These are phyloP conservation scores for Entomortierella lignicola DNA, from an alignment of 192 early-diverging fungal genomes.

Conservation along the genomic window DNA sequence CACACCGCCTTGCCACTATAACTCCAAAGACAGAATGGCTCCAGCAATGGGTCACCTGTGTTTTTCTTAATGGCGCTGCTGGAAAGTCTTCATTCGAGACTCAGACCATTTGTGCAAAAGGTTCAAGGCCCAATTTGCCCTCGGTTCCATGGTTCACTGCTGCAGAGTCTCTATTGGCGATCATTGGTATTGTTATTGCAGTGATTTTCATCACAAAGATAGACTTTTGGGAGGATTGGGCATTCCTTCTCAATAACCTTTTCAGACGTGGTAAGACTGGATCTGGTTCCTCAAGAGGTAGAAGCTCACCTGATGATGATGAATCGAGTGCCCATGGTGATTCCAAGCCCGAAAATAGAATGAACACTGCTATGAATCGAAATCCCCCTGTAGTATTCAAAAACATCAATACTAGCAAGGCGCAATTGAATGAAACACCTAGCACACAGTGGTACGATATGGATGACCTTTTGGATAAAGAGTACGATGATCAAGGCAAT, in stretches of 20 bases:
- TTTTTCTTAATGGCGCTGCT: not conserved
- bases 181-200: conserved; percentile 24
- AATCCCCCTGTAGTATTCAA: not conserved
- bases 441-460: conserved; percentile 45
- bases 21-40: conserved; percentile 3
- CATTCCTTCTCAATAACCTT: conserved; percentile 23
- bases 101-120: conserved; percentile 20
- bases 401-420: conserved; percentile 14
- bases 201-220: conserved; percentile 32
- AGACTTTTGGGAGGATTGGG: conserved; percentile 51
- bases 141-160: conserved; percentile 44
- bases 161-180: conserved; percentile 31
- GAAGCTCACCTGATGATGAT: conserved; percentile 17
- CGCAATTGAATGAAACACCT: conserved; percentile 11
- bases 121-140: not conserved
- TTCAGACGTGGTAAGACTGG: conserved; percentile 19
- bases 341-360: not conserved
- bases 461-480: conserved; percentile 45
- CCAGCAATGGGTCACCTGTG: conserved; percentile 12
- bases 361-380: not conserved
- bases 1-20: conserved; percentile 19
- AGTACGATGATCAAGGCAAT: conserved; percentile 18
- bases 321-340: not conserved
- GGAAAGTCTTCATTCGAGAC: conserved; percentile 29
- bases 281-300: conserved; percentile 9